A percentile compares a stretch with the other conserved stretches of the same genome.
These are phyloP conservation scores for Dactylonectria estremocensis DNA, from an alignment of 2,329 filamentous ascomycete genomes.

Conservation along the genomic window DNA sequence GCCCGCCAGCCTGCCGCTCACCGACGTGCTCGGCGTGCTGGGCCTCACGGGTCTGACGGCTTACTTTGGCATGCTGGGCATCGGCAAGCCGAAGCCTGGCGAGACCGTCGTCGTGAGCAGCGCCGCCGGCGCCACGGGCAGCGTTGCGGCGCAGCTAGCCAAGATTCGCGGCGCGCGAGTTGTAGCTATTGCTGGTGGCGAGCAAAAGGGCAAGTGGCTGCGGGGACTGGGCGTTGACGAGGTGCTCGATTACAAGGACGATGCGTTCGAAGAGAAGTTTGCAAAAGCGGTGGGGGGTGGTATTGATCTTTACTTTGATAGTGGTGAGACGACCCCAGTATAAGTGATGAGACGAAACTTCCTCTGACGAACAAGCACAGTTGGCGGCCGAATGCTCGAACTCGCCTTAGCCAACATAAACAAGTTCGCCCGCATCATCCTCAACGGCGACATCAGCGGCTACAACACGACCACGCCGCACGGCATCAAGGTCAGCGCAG, in stretches of 20 bases:
- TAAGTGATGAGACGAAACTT: not conserved
- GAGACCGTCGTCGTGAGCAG: conserved; percentile 85
- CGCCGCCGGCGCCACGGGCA: conserved; percentile 84
- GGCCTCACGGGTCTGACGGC: conserved; percentile 82
- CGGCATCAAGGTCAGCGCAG: conserved; percentile 55
- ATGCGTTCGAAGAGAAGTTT: conserved; percentile 72
- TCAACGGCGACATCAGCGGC: conserved; percentile 79
- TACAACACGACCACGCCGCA: conserved; percentile 73
- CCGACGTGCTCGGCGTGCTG: conserved; percentile 72
- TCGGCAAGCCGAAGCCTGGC: conserved; percentile 77
- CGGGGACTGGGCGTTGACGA: conserved; percentile 76
- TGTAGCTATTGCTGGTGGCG: conserved; percentile 76
- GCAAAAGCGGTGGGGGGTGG: conserved; percentile 69
- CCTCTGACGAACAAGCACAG: conserved; percentile 48
- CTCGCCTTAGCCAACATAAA: conserved; percentile 75
- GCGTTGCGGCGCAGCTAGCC: conserved; percentile 83
- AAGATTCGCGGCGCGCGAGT: conserved; percentile 77
- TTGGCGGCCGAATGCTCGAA: conserved; percentile 80
- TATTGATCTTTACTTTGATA: conserved; percentile 82
- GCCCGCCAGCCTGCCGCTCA: conserved; percentile 60
- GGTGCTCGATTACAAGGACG: conserved; percentile 78
- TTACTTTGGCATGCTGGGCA: conserved; percentile 81
- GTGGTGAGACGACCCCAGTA: conserved; percentile 54
- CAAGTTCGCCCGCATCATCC: conserved; percentile 74
- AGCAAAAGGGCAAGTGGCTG: conserved; percentile 78